A percentile compares a stretch with the other conserved stretches of the same genome.
Conservation (phyloP, 345 rosid species). For the Sisymbrium irio region DNA sequence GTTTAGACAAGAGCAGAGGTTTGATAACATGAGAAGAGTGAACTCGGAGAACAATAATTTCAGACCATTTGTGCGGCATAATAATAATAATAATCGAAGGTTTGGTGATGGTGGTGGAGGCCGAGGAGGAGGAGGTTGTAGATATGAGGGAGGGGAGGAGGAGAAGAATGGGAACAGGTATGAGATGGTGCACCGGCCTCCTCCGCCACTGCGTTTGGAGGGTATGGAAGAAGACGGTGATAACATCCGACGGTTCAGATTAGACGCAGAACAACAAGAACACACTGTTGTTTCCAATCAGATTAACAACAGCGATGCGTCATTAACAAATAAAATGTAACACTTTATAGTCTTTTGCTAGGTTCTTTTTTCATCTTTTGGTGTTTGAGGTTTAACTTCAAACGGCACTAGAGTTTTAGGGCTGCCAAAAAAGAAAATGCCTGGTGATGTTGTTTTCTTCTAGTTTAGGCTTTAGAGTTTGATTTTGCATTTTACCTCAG, state of each 20-base stretch:
- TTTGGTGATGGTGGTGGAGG: slow-evolving; percentile 7
- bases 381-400: background rate
- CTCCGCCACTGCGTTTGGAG: background rate
- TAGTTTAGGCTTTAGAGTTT: slow-evolving; percentile 4
- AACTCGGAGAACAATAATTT: background rate
- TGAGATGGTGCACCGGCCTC: slow-evolving; percentile 6
- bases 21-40: background rate
- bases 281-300: background rate
- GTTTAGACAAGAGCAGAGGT: background rate
- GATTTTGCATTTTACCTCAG: background rate
- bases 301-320: background rate
- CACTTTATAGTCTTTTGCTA: background rate
- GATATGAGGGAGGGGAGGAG: slow-evolving; percentile 1
- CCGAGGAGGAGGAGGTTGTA: slow-evolving; percentile 1
- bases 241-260: background rate
- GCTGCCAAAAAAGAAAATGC: background rate
- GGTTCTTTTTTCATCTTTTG: background rate
- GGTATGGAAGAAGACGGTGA: slow-evolving; percentile 1
- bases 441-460: background rate
- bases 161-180: background rate
- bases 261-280: slow-evolving; percentile 1
- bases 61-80: slow-evolving; percentile 4
- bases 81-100: background rate
- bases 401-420: background rate
- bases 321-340: background rate